Conservation (phyloP, 805 yeast genomes). For the Cyberlindnera subsufficiens region DNA sequence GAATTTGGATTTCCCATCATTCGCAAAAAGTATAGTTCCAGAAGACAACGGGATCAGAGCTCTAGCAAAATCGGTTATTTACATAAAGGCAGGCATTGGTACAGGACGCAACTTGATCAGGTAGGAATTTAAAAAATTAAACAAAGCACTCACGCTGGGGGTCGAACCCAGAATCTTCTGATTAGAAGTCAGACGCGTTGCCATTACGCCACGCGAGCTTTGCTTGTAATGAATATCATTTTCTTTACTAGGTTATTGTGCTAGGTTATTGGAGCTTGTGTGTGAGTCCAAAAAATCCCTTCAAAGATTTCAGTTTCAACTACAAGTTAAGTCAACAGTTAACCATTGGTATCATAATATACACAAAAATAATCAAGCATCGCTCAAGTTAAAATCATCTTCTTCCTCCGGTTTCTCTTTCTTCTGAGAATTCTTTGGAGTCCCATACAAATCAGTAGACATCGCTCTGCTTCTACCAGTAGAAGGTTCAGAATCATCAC, state of each 20-base stretch:
- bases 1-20: too few relatives aligned
- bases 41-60: too few relatives aligned
- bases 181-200: slow-evolving; percentile 52
- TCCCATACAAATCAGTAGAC: slow-evolving; percentile 22
- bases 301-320: too few relatives aligned
- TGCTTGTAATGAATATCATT: slow-evolving; percentile 1
- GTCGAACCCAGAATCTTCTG: slow-evolving; percentile 53
- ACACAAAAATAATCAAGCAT: background rate
- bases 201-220: slow-evolving; percentile 51
- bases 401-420: slow-evolving; percentile 21
- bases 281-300: too few relatives aligned
- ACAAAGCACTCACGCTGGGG: slow-evolving; percentile 45
- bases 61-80: too few relatives aligned
- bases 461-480: slow-evolving; percentile 23
- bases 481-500: slow-evolving; percentile 23
- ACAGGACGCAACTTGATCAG: too few relatives aligned
- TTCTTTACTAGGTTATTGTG: too few relatives aligned
- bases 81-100: background rate
- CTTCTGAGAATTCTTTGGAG: slow-evolving; percentile 12
- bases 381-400: slow-evolving; percentile 40
- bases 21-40: too few relatives aligned
- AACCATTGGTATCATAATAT: background rate
- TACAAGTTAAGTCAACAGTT: too few relatives aligned
- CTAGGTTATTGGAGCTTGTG: too few relatives aligned
- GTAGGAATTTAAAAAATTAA: slow-evolving; percentile 5